These are phyloP conservation scores for bread wheat (Triticum aestivum) DNA, from an alignment of 176 grass and related monocot genomes.

Conservation along the genomic window IWGSC_CS_RefSeq_v2.1 NC_057807.1:510928356-510928855, in stretches of 20 bases:
- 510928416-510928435: too few relatives aligned
- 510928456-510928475: too few relatives aligned
- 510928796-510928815: conserved; percentile 51
- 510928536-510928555: too few relatives aligned
- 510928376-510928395: too few relatives aligned
- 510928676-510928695: conserved; percentile 22
- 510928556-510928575: too few relatives aligned
- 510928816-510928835: conserved; percentile 31
- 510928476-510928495: too few relatives aligned
- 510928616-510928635: conserved; percentile 23
- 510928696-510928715: conserved; percentile 33
- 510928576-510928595: background rate
- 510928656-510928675: conserved; percentile 38
- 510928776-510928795: conserved; percentile 53
- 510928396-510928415: too few relatives aligned
- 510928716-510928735: conserved; percentile 46
- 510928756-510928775: conserved; percentile 59
- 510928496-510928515: too few relatives aligned
- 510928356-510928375: too few relatives aligned
- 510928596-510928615: conserved; percentile 19
- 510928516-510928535: too few relatives aligned
- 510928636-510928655: conserved; percentile 23
- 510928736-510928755: conserved; percentile 54
- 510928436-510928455: too few relatives aligned
- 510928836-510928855: background rate